Evolutionary conservation across 148 eudicot genomes (phyloP).

Genomic region (Heliosperma pusillum): DNA sequence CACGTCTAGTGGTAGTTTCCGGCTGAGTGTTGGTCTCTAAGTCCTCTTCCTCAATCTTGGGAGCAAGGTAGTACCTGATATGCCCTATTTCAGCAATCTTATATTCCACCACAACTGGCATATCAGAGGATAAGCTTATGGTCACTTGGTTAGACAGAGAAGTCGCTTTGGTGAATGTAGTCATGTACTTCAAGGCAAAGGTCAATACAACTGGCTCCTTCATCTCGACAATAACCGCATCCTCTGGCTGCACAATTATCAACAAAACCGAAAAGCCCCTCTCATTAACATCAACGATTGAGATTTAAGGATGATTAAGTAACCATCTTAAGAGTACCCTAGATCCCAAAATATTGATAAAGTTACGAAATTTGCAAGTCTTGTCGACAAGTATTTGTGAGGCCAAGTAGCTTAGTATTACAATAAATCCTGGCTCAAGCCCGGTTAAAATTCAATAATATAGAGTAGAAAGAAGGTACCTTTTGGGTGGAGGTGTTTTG

Average conservation of each 20-base stretch:
- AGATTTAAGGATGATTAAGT: too few species aligned
- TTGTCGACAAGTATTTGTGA: too few species aligned
- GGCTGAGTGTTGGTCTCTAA: conserved; percentile 29
- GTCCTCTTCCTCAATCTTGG: conserved; percentile 70
- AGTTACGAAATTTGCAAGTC: too few species aligned
- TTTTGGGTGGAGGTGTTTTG: conserved; percentile 51
- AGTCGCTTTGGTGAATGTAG: conserved; percentile 66
- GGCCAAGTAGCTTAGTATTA: too few species aligned
- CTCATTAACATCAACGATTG: too few species aligned
- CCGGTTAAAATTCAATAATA: background rate
- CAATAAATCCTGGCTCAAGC: too few species aligned
- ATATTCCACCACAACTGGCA: conserved; percentile 65
- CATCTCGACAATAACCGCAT: conserved; percentile 51
- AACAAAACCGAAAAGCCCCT: background rate
- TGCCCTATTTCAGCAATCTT: conserved; percentile 72
- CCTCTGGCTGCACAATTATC: conserved; percentile 48
- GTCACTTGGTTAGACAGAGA: conserved; percentile 59
- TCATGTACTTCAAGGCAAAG: conserved; percentile 64
- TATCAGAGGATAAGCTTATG: conserved; percentile 54
- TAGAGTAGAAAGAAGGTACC: conserved; percentile 27
- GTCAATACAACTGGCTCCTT: conserved; percentile 45
- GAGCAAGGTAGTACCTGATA: conserved; percentile 68
- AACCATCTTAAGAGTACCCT: too few species aligned
- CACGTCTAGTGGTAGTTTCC: conserved; percentile 27
- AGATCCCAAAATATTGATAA: too few species aligned